phyloP scores from a whole-genome alignment of 495 filamentous ascomycete genomes.

The Parathielavia hyrcaniae region DNA sequence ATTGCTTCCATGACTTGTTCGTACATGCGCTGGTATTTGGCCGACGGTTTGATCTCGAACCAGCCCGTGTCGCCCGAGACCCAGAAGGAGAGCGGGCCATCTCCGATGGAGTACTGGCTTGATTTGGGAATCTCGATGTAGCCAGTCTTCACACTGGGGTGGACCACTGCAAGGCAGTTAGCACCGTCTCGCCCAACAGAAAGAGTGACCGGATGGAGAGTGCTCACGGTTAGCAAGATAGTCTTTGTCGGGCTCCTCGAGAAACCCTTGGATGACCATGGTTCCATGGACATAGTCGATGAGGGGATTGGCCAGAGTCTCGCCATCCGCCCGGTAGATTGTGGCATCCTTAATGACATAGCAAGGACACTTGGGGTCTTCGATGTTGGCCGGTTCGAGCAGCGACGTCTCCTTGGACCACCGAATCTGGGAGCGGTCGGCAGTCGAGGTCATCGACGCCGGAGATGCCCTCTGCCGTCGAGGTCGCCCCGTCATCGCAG shows the following conservation, averaged over 20 bases:
- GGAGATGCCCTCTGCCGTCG: conserved; percentile 28
- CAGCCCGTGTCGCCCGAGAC: conserved; percentile 71
- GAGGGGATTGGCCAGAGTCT: conserved; percentile 39
- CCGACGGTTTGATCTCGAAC: conserved; percentile 64
- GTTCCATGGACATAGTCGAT: conserved; percentile 39
- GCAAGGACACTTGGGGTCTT: conserved; percentile 36
- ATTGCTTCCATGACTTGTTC: conserved; percentile 63
- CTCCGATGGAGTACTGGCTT: conserved; percentile 62
- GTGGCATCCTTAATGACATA: conserved; percentile 44
- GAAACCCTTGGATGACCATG: conserved; percentile 39
- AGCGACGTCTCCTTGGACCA: conserved; percentile 33
- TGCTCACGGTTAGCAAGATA: conserved; percentile 6
- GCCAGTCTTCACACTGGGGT: conserved; percentile 40
- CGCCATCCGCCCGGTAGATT: conserved; percentile 38
- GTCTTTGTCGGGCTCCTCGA: conserved; percentile 35
- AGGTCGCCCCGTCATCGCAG: conserved; percentile 33
- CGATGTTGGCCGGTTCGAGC: conserved; percentile 26
- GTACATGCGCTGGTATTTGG: conserved; percentile 55
- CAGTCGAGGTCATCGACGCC: conserved; percentile 27
- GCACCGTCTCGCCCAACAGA: conserved; percentile 22
- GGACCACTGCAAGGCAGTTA: conserved; percentile 36
- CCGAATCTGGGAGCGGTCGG: conserved; percentile 25
- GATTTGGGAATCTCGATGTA: conserved; percentile 60
- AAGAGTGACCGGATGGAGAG: not conserved
- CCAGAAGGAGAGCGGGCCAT: conserved; percentile 63